Base-by-base conservation (phyloP, 768 basidiomycete genomes). In the Leucocoprinus birnbaumii region DNA sequence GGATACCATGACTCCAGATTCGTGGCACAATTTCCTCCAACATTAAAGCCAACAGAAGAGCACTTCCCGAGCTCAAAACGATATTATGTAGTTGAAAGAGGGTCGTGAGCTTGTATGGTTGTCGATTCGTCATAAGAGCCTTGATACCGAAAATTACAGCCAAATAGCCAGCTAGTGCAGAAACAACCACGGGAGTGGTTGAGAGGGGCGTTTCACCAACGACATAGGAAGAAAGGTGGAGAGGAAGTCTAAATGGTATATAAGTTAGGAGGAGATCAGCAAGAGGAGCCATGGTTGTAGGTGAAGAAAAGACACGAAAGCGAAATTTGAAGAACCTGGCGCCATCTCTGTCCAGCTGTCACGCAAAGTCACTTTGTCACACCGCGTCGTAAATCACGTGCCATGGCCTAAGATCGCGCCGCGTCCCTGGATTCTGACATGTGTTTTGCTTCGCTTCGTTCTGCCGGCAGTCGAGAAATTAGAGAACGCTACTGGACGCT, bases 11-110 rank as follows among this genome's bases (percentile, higher is more conserved):
- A 48, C 83, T 84, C 76, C 80, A 84, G 64, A 83, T 73, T 62
- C 91, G 83, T 19, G 94, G 96, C 8, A 87, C 50, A 45, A 97
- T 88, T 73, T 98, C 95, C 71, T 98, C 95, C 27, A 91, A 68
- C 83, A 97, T 95, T 27, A 97, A 77, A n/a, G 75, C 76, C 38
- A 99, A 83, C 25, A 99, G 77, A 40, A 98, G 71, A n/a, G 80
- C 76, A 58, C 92, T 95, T 31, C 94, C 95, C 45, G 77, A 66
- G 59, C 91, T 91, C 59, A 99, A 82, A 69, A 97, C 72, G 58
- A 93, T 74, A 70, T 99, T 99, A 76, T 99, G 97, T 38, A 80
- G 65, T 72, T 93, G 91, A 75, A 98, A 98, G 54, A 93, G 79
- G 55, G 79, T 70, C 58, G 86, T 91, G 64, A 97, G 85, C 73